Percentiles rank a stretch among this genome's conserved stretches.
Conservation (phyloP, 176 grass and related monocot species). For the Secale cereale region DNA sequence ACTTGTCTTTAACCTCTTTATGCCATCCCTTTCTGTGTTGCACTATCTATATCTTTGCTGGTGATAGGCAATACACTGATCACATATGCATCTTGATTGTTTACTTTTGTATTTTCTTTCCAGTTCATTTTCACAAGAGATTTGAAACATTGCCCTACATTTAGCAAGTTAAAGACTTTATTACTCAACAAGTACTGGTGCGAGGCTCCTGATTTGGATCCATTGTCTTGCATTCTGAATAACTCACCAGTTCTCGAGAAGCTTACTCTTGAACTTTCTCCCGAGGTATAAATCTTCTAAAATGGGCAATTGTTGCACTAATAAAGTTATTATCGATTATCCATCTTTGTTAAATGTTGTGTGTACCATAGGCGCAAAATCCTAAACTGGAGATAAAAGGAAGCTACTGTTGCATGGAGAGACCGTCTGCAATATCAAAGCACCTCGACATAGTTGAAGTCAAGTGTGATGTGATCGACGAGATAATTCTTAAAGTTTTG, state of each 20-base stretch:
- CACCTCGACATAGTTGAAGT: not conserved
- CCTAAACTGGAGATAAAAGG: not conserved
- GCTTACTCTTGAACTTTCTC: not conserved
- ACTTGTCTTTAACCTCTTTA: not conserved
- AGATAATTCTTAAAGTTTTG: not conserved
- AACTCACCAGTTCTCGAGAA: slow-evolving; percentile 19
- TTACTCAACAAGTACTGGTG: not conserved
- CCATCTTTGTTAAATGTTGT: not conserved
- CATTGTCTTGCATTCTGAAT: not conserved
- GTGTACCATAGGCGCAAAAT: not conserved
- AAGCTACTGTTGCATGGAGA: not conserved
- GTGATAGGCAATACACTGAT: not conserved
- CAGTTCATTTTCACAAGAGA: slow-evolving; percentile 17
- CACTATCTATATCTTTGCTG: not conserved
- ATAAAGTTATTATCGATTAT: not conserved
- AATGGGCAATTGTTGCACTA: not conserved
- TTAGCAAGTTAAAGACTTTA: slow-evolving; percentile 1
- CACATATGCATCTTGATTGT: not conserved
- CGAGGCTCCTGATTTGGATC: not conserved
- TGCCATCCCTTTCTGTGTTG: not conserved
- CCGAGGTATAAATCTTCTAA: not conserved
- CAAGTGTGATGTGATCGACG: not conserved
- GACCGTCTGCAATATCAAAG: not conserved
- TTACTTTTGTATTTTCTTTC: not conserved
- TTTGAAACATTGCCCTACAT: slow-evolving; percentile 9